Percentiles rank a stretch among this genome's conserved stretches.
phyloP scores from a whole-genome alignment of 2,329 filamentous ascomycete genomes.

The Aspergillus oerlinghausenensis region DNA sequence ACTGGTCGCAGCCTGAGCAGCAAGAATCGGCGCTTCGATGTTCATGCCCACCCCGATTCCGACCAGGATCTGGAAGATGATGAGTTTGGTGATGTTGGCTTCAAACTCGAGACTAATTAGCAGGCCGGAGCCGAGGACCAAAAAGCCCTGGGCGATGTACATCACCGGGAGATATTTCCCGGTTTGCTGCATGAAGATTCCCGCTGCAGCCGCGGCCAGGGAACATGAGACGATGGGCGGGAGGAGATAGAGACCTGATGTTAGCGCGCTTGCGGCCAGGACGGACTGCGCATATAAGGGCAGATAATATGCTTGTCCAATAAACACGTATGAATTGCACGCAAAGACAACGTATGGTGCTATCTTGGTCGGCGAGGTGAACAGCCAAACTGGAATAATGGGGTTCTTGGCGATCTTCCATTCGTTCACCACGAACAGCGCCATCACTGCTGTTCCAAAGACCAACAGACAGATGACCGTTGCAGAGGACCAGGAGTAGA shows the following conservation, averaged over 20 bases:
- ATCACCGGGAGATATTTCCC: constrained; percentile 57
- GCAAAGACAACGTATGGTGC: constrained; percentile 60
- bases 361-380: constrained; percentile 56
- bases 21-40: constrained; percentile 50
- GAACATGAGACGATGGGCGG: constrained; percentile 61
- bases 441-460: constrained; percentile 60
- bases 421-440: constrained; percentile 66
- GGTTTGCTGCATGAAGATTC: constrained; percentile 64
- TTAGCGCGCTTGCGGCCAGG: constrained; percentile 56
- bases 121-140: constrained; percentile 57
- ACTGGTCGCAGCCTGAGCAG: constrained; percentile 46
- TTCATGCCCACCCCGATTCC: constrained; percentile 47
- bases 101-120: constrained; percentile 44
- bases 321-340: constrained; percentile 65
- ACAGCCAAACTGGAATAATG: constrained; percentile 65
- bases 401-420: constrained; percentile 66
- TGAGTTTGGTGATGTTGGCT: constrained; percentile 29
- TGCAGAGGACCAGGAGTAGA: constrained; percentile 66
- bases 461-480: constrained; percentile 70
- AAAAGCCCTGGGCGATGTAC: constrained; percentile 49
- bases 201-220: constrained; percentile 51
- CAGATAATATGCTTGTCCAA: constrained; percentile 66
- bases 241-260: constrained; percentile 64
- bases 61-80: constrained; percentile 44
- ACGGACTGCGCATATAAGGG: constrained; percentile 72